Base-by-base conservation (phyloP, 768 basidiomycete genomes). In the Tephrocybe sp. region DNA sequence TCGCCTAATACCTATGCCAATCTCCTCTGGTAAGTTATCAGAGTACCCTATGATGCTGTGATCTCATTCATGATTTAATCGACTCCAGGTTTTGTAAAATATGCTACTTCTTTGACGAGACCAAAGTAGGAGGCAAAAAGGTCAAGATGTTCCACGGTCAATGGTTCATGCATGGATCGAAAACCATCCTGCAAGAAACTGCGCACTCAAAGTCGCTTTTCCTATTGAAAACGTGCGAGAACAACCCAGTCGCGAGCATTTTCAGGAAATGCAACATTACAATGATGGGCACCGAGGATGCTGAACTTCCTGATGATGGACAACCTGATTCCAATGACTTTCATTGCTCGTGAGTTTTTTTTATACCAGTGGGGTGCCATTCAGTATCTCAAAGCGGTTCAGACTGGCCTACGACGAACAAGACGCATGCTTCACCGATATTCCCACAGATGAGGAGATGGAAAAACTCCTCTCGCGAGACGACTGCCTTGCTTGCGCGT, bases 51-150 rank as follows among this genome's bases (percentile, higher is more conserved):
- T n/a, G n/a, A n/a, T n/a, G n/a, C n/a, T n/a, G n/a, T n/a, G n/a
- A n/a, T n/a, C n/a, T n/a, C n/a, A n/a, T n/a, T n/a, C n/a, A n/a
- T n/a, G n/a, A n/a, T n/a, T n/a, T n/a, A n/a, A n/a, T n/a, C n/a
- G n/a, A n/a, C n/a, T 35, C 21, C 25, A 90, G 88, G 88, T 90
- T 90, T 58, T 79, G 80, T 41, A 75, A 71, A n/a, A 84, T 89
- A 34, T 73, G 71, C 3, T 86, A 83, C 55, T 78, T 90, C 49
- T 85, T 77, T 52, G 77, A 84, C 44, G 63, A 69, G 5, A 47
- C 60, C 7, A n/a, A n/a, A n/a, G 32, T 47, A 13, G 52, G 55
- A 24, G 52, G 47, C 37, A 49, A 51, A 47, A 58, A 56, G 9
- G 56, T 56, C 45, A 83, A 82, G 59, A 75, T 71, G 67, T 83